These are phyloP conservation scores for Venustampulla echinocandica DNA, from an alignment of 495 filamentous ascomycete species.

Conservation along the genomic window DNA sequence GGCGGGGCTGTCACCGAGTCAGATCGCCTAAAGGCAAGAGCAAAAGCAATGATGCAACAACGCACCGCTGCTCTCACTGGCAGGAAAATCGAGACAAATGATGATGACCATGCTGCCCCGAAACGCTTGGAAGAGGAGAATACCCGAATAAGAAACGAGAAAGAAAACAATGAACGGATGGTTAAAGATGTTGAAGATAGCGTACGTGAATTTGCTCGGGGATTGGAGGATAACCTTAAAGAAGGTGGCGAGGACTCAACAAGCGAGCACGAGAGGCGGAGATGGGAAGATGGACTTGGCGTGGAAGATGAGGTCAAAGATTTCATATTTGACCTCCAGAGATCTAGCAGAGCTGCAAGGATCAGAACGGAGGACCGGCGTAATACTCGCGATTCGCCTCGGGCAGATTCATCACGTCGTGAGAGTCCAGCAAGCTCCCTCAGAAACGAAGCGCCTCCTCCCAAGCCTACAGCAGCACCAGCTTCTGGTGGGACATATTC, in stretches of 20 bases:
- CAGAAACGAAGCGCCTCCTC: slow-evolving; percentile 32
- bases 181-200: slow-evolving; percentile 95
- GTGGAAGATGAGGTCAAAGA: slow-evolving; percentile 95
- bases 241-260: slow-evolving; percentile 60
- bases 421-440: slow-evolving; percentile 38
- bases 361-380: slow-evolving; percentile 62
- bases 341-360: slow-evolving; percentile 66
- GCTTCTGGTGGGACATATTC: slow-evolving; percentile 52
- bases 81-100: slow-evolving; percentile 53
- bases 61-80: slow-evolving; percentile 88
- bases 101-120: slow-evolving; percentile 66
- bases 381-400: slow-evolving; percentile 27
- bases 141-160: slow-evolving; percentile 67
- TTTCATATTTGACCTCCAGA: slow-evolving; percentile 93
- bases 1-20: slow-evolving; percentile 88
- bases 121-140: slow-evolving; percentile 83
- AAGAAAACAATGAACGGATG: slow-evolving; percentile 92
- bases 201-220: slow-evolving; percentile 76
- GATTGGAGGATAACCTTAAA: slow-evolving; percentile 79
- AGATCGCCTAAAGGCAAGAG: slow-evolving; percentile 87
- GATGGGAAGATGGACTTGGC: slow-evolving; percentile 94
- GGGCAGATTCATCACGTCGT: slow-evolving; percentile 16
- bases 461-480: slow-evolving; percentile 30
- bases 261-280: slow-evolving; percentile 77
- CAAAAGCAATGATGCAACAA: slow-evolving; percentile 97